Evolutionary conservation across 768 basidiomycete species (phyloP).

Genomic region (Lactifluus subvellereus): DNA sequence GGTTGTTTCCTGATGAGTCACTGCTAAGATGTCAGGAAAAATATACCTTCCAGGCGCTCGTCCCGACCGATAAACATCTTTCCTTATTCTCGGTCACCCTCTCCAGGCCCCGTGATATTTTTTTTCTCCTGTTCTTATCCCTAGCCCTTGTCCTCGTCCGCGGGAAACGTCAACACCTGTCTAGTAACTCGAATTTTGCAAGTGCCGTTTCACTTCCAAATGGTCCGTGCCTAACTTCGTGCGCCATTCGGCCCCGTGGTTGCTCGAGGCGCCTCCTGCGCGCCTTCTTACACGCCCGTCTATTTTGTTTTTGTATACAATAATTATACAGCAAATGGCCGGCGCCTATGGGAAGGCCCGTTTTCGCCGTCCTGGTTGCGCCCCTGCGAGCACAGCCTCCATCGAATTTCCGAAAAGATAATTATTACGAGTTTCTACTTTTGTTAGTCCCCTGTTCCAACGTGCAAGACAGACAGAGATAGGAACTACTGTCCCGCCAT

Average conservation of each 20-base stretch:
- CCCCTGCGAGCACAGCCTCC: not conserved
- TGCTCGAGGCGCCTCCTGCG: not conserved
- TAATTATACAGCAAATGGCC: not conserved
- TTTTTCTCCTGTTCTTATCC: not conserved
- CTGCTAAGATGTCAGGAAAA: constrained; percentile 9
- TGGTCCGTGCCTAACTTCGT: not conserved
- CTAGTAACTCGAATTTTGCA: not conserved
- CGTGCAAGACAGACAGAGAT: too few species aligned
- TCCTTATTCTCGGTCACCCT: too few species aligned
- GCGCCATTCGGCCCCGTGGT: not conserved
- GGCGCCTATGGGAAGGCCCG: not conserved
- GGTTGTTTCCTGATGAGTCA: constrained; percentile 6
- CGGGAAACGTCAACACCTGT: not conserved
- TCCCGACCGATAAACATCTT: not conserved
- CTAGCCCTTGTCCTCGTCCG: not conserved
- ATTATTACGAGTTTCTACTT: not conserved
- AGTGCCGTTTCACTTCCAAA: not conserved
- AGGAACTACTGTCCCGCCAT: not conserved
- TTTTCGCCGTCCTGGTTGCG: not conserved
- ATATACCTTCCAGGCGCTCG: not conserved
- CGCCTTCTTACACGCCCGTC: not conserved
- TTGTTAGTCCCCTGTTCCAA: not conserved
- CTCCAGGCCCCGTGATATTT: not conserved
- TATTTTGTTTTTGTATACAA: not conserved
- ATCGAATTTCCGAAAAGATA: constrained; percentile 11